Evolutionary conservation across 73 alveolate genomes (phyloP).

Genomic region (Paraurostyla sp.): DNA sequence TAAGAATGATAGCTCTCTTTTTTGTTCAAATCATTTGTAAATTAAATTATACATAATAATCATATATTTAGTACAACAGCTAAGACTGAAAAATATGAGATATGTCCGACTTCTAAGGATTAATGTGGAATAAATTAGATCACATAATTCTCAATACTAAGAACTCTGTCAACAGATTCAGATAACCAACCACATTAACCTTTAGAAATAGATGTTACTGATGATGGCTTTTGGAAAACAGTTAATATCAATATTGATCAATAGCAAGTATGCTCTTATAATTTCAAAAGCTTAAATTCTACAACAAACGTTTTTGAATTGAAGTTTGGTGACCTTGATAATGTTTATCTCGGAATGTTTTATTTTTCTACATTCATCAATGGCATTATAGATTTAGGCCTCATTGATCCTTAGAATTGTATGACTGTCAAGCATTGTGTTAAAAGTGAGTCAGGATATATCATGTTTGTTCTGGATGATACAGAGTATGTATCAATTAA

Average conservation of each 20-base stretch:
- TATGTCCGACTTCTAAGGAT: neutral
- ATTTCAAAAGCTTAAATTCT: neutral
- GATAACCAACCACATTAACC: neutral
- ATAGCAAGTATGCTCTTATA: constrained; percentile 17
- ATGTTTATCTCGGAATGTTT: constrained; percentile 3
- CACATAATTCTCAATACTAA: neutral
- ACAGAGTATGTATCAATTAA: constrained; percentile 5
- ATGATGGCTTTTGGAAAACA: constrained; percentile 46
- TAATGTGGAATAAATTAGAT: neutral
- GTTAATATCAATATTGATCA: neutral
- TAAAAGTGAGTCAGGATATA: neutral
- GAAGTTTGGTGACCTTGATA: neutral
- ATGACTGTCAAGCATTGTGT: neutral
- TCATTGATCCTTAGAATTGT: constrained; percentile 25
- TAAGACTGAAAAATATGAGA: neutral
- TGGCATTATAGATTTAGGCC: neutral
- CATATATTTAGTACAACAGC: neutral
- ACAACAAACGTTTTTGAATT: constrained; percentile 1
- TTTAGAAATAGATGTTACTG: neutral
- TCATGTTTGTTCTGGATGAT: constrained; percentile 31
- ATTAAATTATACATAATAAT: neutral
- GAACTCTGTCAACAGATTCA: neutral
- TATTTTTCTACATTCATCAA: constrained; percentile 2
- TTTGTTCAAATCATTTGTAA: neutral
- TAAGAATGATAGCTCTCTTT: neutral